Conservation (phyloP, 2,329 filamentous ascomycete species). For the Thelonectria discophora region DNA sequence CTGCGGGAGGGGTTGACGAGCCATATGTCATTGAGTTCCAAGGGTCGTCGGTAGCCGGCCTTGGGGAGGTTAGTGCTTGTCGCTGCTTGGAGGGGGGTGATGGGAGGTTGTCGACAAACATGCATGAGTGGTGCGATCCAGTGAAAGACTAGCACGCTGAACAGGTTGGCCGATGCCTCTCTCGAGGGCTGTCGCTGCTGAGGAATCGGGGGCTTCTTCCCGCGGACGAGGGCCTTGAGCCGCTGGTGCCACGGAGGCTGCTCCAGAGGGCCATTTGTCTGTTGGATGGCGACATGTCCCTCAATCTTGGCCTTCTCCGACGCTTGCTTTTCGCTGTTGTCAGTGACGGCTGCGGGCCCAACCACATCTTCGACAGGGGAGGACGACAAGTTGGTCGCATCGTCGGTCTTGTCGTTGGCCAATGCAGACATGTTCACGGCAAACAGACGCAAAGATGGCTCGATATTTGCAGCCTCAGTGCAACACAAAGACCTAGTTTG, state of each 20-base stretch:
- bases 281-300: background rate
- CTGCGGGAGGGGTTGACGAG: conserved; percentile 7
- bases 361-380: conserved; percentile 6
- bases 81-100: background rate
- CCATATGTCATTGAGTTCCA: conserved; percentile 14
- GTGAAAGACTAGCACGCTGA: conserved; percentile 9
- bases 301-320: background rate
- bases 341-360: background rate
- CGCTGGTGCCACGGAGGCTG: background rate
- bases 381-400: background rate
- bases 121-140: conserved; percentile 18
- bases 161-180: background rate
- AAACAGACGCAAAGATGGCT: conserved; percentile 2
- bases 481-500: conserved; percentile 1
- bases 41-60: conserved; percentile 10
- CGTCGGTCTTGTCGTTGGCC: conserved; percentile 1
- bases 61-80: conserved; percentile 2
- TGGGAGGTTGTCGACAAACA: background rate
- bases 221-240: background rate
- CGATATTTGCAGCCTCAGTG: background rate
- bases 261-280: background rate
- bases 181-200: conserved; percentile 4
- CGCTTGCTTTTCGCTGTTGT: background rate
- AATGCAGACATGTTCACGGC: background rate
- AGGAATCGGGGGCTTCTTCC: conserved; percentile 2